phyloP scores from a whole-genome alignment of 1,284 basidiomycete genomes.

The Inonotus hispidus region DNA sequence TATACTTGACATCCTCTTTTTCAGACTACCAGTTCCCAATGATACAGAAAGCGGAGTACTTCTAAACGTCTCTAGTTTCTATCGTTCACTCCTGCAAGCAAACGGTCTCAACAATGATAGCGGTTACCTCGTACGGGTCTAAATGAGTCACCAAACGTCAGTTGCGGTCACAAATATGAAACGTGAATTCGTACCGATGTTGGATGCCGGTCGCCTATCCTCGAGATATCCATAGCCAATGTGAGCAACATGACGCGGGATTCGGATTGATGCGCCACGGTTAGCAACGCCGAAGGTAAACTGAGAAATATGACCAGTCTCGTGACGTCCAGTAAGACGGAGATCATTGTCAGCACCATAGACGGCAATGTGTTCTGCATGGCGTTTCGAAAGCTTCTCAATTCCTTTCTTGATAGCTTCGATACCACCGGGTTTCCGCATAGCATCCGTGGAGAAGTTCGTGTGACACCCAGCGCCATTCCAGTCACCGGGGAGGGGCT shows the following conservation, averaged over 20 bases:
- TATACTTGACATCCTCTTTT: not conserved
- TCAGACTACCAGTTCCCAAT: not conserved
- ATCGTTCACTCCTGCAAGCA: conserved; percentile 5
- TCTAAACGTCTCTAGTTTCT: not conserved
- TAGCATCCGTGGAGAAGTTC: conserved; percentile 89
- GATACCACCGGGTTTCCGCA: conserved; percentile 93
- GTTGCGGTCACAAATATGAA: not conserved
- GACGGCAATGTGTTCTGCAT: conserved; percentile 91
- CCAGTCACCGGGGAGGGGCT: conserved; percentile 97
- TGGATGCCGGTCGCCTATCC: conserved; percentile 94
- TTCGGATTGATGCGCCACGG: conserved; percentile 94
- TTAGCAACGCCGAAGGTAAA: conserved; percentile 98
- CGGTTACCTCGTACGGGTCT: conserved; percentile 88
- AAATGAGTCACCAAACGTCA: conserved; percentile 1
- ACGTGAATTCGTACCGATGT: conserved; percentile 71
- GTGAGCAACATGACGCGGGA: conserved; percentile 87
- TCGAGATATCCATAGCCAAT: conserved; percentile 96
- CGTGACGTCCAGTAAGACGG: conserved; percentile 89
- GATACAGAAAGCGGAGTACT: not conserved
- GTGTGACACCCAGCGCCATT: conserved; percentile 98
- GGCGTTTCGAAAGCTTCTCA: conserved; percentile 80
- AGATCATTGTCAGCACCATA: conserved; percentile 97
- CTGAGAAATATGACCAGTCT: conserved; percentile 91
- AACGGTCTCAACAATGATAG: conserved; percentile 93
- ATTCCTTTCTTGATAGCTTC: conserved; percentile 93